A percentile compares a stretch with the other conserved stretches of the same genome.
Evolutionary conservation across 2,329 filamentous ascomycete species (phyloP).

Genomic region (Aspergillus jensenii): DNA sequence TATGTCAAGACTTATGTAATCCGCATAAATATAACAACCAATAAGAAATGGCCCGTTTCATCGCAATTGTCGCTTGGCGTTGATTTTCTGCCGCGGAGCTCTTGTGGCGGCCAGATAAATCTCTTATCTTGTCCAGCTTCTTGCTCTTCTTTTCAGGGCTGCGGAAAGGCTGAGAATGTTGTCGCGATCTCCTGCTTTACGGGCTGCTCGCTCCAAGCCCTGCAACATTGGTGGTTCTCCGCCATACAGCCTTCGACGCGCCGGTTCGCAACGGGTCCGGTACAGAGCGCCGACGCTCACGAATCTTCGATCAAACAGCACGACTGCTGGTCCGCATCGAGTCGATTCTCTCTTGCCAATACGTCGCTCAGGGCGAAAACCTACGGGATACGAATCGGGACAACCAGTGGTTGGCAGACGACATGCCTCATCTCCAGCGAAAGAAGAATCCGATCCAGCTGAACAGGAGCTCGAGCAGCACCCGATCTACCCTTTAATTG

Average conservation of each 20-base stretch:
- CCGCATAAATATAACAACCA: conserved; percentile 18
- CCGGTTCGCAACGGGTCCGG: conserved; percentile 25
- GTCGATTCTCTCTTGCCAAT: conserved; percentile 1
- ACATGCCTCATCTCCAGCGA: conserved; percentile 22
- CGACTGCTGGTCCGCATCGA: conserved; percentile 11
- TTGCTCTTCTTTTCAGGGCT: conserved; percentile 8
- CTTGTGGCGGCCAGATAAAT: conserved; percentile 17
- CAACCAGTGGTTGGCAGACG: conserved; percentile 20
- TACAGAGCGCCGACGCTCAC: conserved; percentile 23
- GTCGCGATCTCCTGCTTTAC: conserved; percentile 31
- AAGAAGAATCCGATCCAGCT: conserved; percentile 16
- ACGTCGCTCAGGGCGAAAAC: background rate
- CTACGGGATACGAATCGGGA: background rate
- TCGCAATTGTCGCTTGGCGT: conserved; percentile 24
- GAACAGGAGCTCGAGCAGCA: conserved; percentile 22
- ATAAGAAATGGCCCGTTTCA: conserved; percentile 28
- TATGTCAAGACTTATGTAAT: conserved; percentile 16
- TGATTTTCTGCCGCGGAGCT: conserved; percentile 26
- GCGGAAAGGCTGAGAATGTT: conserved; percentile 33
- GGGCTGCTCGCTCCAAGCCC: conserved; percentile 28
- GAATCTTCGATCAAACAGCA: conserved; percentile 18
- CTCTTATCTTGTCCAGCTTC: conserved; percentile 6
- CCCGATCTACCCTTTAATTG: conserved; percentile 36
- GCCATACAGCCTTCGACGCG: conserved; percentile 18
- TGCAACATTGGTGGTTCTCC: conserved; percentile 26